Percentiles rank a stretch among this genome's conserved stretches.
phyloP scores from a whole-genome alignment of 352 stramenopile genomes.

The Globisporangium splendens region DNA sequence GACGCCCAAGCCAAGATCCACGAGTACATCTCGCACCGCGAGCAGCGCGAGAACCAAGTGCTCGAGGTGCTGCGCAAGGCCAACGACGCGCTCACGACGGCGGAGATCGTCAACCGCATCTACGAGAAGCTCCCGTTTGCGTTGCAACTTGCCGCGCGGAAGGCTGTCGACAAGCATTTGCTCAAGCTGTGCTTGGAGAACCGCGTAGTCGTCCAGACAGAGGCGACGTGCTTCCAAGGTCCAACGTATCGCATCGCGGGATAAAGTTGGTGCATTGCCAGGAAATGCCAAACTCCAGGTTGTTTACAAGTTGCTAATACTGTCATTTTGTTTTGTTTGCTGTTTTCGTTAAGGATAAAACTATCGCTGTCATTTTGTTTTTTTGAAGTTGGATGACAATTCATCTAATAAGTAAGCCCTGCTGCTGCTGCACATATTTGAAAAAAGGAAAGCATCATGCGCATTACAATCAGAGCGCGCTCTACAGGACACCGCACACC shows the following conservation, averaged over 20 bases:
- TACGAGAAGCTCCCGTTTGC: constrained; percentile 57
- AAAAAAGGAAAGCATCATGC: too few species aligned
- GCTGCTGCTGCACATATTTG: neutral
- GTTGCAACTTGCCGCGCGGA: constrained; percentile 44
- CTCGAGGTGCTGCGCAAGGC: constrained; percentile 30
- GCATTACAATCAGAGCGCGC: too few species aligned
- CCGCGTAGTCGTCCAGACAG: constrained; percentile 22
- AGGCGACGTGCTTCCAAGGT: constrained; percentile 22
- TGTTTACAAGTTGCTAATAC: constrained; percentile 19
- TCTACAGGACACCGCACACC: too few species aligned
- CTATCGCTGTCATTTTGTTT: too few species aligned
- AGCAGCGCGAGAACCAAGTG: constrained; percentile 69
- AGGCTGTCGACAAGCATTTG: constrained; percentile 60
- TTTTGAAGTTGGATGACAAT: too few species aligned
- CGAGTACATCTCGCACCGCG: constrained; percentile 74
- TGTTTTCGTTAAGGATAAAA: too few species aligned
- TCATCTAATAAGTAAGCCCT: neutral
- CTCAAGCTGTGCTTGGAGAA: constrained; percentile 54
- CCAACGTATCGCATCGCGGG: constrained; percentile 14
- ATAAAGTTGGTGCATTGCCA: too few species aligned
- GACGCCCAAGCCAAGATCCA: constrained; percentile 66
- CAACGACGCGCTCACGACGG: constrained; percentile 22
- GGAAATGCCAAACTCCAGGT: too few species aligned
- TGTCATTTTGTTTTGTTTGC: neutral
- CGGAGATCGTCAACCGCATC: constrained; percentile 47